Percentiles rank a stretch among this genome's conserved stretches.
Evolutionary conservation across 352 stramenopile genomes (phyloP).

Genomic region (Globisporangium takayamanum): DNA sequence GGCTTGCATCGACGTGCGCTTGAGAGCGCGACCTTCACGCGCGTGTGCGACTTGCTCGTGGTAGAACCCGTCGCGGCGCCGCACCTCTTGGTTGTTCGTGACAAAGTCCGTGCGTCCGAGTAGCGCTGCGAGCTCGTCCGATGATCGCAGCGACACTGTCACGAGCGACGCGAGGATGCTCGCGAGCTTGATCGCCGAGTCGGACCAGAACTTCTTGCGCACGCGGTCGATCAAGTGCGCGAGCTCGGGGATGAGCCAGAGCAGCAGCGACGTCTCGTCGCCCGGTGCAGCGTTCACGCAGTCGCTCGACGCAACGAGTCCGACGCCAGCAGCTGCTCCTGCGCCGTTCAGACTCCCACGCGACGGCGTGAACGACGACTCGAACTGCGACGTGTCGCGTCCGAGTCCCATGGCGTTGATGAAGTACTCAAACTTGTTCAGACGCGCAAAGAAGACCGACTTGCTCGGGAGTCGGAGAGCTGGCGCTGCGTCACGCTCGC

Average conservation of each 20-base stretch:
- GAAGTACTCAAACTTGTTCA: constrained; percentile 85
- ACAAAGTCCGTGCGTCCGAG: constrained; percentile 57
- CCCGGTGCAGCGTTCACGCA: constrained; percentile 56
- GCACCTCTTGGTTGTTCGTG: constrained; percentile 70
- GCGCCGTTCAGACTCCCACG: constrained; percentile 14
- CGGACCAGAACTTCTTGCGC: constrained; percentile 58
- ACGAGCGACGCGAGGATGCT: constrained; percentile 61
- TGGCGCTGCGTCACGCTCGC: constrained; percentile 10
- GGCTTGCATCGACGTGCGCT: constrained; percentile 44
- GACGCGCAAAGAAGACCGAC: constrained; percentile 61
- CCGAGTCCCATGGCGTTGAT: constrained; percentile 73
- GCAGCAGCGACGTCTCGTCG: constrained; percentile 68
- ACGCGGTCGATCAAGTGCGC: constrained; percentile 59
- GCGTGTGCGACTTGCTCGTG: constrained; percentile 80
- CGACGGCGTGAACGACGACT: constrained; percentile 67
- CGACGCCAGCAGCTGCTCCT: constrained; percentile 6
- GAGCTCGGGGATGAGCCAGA: constrained; percentile 76
- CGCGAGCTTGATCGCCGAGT: constrained; percentile 62
- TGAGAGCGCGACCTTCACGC: constrained; percentile 56
- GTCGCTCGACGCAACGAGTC: constrained; percentile 48
- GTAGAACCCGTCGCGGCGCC: constrained; percentile 73
- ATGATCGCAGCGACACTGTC: constrained; percentile 54
- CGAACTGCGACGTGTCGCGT: constrained; percentile 61
- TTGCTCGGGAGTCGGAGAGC: constrained; percentile 27
- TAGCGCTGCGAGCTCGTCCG: constrained; percentile 48